These are phyloP conservation scores for Erysiphe pulchra DNA, from an alignment of 2,329 filamentous ascomycete genomes.

Conservation along the genomic window DNA sequence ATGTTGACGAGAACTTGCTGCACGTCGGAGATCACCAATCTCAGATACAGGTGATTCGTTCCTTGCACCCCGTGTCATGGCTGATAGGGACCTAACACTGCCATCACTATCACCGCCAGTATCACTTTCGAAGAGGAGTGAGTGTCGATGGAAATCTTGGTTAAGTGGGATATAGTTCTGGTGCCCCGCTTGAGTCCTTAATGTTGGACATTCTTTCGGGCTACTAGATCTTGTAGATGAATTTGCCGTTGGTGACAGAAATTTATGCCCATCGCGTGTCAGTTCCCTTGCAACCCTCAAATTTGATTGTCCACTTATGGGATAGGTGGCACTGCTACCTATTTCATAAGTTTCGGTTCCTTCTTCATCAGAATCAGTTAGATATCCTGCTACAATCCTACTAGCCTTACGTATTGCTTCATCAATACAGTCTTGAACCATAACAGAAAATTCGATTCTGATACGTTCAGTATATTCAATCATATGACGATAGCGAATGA, in stretches of 20 bases:
- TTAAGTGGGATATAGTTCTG: conserved; percentile 30
- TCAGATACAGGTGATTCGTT: conserved; percentile 85
- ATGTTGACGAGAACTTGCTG: conserved; percentile 55
- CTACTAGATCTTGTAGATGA: conserved; percentile 64
- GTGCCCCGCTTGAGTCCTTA: conserved; percentile 49
- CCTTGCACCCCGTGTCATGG: conserved; percentile 41
- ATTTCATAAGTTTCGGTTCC: conserved; percentile 11
- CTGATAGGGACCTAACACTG: conserved; percentile 58
- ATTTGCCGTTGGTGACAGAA: conserved; percentile 28
- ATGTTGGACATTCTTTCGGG: conserved; percentile 73
- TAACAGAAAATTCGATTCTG: conserved; percentile 70
- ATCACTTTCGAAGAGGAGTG: conserved; percentile 64
- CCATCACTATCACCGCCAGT: conserved; percentile 53
- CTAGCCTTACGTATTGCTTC: conserved; percentile 77
- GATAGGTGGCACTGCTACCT: neutral
- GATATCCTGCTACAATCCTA: conserved; percentile 58
- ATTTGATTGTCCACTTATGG: neutral
- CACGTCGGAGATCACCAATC: conserved; percentile 46
- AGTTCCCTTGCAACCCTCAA: neutral
- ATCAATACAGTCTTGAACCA: conserved; percentile 89
- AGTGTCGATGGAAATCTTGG: conserved; percentile 44
- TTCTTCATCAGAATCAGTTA: conserved; percentile 43
- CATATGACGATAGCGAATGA: conserved; percentile 73
- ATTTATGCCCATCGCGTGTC: conserved; percentile 14
- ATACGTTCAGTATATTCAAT: conserved; percentile 93